Evolutionary conservation across 2,329 filamentous ascomycete genomes (phyloP).

Genomic region (Fusarium coicis): DNA sequence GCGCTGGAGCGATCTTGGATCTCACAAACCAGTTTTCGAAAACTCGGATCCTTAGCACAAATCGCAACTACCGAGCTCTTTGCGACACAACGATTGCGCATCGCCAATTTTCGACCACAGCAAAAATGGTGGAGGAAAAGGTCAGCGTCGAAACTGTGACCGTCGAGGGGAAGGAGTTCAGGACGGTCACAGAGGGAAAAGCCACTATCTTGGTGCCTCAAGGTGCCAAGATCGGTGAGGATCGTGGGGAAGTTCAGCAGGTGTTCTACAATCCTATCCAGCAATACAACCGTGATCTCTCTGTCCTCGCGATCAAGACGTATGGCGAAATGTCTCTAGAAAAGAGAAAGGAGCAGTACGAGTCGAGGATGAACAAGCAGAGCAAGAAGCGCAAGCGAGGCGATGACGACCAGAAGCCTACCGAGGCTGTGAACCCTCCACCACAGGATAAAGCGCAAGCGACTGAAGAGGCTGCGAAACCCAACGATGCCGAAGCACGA

Average conservation of each 20-base stretch:
- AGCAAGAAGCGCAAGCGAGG: conserved; percentile 61
- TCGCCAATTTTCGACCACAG: conserved; percentile 33
- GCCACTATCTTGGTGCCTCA: conserved; percentile 67
- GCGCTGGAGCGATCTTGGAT: conserved; percentile 16
- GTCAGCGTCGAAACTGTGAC: conserved; percentile 41
- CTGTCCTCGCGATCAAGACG: conserved; percentile 89
- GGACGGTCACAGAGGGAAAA: conserved; percentile 64
- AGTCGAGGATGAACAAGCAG: conserved; percentile 54
- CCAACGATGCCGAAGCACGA: conserved; percentile 26
- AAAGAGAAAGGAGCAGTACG: conserved; percentile 55
- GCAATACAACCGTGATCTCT: conserved; percentile 97
- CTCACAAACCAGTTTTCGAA: background rate
- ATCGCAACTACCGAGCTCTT: conserved; percentile 1
- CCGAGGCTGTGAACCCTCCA: conserved; percentile 11
- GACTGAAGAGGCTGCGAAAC: conserved; percentile 23
- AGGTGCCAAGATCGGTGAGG: conserved; percentile 56
- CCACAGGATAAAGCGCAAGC: conserved; percentile 23
- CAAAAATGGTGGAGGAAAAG: conserved; percentile 37
- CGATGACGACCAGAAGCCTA: conserved; percentile 46
- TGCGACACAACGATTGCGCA: conserved; percentile 8
- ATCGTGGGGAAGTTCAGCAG: conserved; percentile 73
- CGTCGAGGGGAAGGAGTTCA: conserved; percentile 60
- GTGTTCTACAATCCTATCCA: conserved; percentile 99
- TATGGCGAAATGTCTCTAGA: conserved; percentile 77
- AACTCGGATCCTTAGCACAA: background rate